Evolutionary conservation across 2,329 filamentous ascomycete species (phyloP), one percentile per base, ranked within the genome.

Genomic region (Teratosphaeria destructans): DNA sequence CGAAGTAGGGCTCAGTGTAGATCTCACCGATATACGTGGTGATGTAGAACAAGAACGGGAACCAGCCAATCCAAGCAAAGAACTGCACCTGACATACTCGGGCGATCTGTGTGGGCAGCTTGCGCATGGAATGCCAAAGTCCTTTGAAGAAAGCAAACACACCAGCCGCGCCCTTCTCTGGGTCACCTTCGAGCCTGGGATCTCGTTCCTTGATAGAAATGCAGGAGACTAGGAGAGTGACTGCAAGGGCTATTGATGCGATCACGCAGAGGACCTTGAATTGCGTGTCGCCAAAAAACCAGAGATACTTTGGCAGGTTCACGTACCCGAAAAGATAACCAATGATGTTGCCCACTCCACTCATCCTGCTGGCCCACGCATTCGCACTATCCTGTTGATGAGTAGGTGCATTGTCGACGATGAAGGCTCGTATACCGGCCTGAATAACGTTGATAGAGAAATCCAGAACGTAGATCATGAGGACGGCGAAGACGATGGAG

Each of bases 21-120:
- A 91, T 95, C 77, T 97, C 93, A 59, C 92, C 92, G 6, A 97
- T 89, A 88, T 92, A 97, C 0, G 93, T 96, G 26, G 90, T 95
- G 72, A 88, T 90, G 77, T 97, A 97, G 76, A 95, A 96, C 2
- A 97, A 60, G 73, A 96, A 91, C 0, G 92, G 92, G 68, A 96
- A 97, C 84, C 93, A 96, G 57, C 90, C 93, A 59, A 96, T 86
- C 92, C 92, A 97, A 5, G 90, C 90, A 62, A 86, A 92, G 68
- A 79, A 76, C 59, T 79, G 77, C 0, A 78, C 77, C 57, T 74
- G 68, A 60, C 92, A 96, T 43, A 96, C 90, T 63, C 84, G 86
- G 63, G 82, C 82, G 64, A 94, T 90, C 73, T 95, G 91, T 0
- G 86, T 86, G 0, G 93, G 92, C 6, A 97, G 79, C 47, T 85